Percentiles rank a stretch among this genome's conserved stretches.
Conservation (phyloP, 169 alveolate species). For the Babesia bovis region DNA sequence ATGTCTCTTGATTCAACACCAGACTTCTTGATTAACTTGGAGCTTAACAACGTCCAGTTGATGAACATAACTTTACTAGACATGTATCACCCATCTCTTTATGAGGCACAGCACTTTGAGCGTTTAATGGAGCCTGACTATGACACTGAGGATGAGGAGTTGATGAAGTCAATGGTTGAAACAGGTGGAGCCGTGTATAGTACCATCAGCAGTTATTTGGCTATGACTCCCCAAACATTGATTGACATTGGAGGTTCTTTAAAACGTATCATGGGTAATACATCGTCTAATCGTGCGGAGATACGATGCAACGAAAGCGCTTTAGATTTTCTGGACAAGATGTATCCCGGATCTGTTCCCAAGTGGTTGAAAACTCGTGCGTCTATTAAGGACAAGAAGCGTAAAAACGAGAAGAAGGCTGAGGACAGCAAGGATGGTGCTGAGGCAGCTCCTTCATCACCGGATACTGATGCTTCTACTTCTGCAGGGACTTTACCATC, state of each 20-base stretch:
- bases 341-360: conserved; percentile 63
- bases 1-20: conserved; percentile 16
- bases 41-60: conserved; percentile 30
- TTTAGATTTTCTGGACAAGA: conserved; percentile 48
- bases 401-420: neutral
- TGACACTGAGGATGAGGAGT: conserved; percentile 48
- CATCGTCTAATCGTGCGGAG: neutral
- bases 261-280: conserved; percentile 3
- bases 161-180: conserved; percentile 22
- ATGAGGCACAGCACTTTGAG: conserved; percentile 46
- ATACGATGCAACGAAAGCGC: conserved; percentile 50
- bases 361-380: conserved; percentile 29
- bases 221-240: conserved; percentile 53
- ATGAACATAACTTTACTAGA: conserved; percentile 30
- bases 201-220: conserved; percentile 45
- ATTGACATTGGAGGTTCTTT: conserved; percentile 44
- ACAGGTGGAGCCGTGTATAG: conserved; percentile 50
- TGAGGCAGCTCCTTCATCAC: neutral
- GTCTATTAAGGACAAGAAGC: neutral
- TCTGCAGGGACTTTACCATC: neutral
- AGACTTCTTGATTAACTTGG: conserved; percentile 54
- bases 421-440: neutral
- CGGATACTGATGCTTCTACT: neutral
- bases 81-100: conserved; percentile 50
- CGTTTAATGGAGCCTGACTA: conserved; percentile 20